Percentiles rank a stretch among this genome's conserved stretches.
phyloP scores from a whole-genome alignment of 495 filamentous ascomycete species.

The Gamarada debralockiae region DNA sequence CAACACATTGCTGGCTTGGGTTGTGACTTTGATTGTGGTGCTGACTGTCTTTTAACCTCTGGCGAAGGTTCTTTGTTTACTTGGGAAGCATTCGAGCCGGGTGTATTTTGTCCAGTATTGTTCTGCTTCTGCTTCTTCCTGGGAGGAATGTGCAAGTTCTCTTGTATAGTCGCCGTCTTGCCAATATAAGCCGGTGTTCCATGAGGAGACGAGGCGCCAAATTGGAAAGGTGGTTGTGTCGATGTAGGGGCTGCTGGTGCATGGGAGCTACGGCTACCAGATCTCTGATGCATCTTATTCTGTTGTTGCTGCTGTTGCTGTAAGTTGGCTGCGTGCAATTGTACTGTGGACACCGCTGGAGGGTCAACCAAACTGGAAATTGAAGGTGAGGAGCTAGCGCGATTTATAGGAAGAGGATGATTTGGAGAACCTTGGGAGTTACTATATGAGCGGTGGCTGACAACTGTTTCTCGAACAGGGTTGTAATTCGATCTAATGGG shows the following conservation, averaged over 20 bases:
- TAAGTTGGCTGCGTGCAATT: constrained; percentile 63
- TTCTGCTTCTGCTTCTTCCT: constrained; percentile 50
- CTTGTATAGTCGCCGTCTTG: constrained; percentile 39
- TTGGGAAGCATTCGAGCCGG: constrained; percentile 38
- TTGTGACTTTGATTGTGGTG: constrained; percentile 28
- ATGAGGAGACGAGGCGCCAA: constrained; percentile 60
- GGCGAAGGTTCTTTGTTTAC: constrained; percentile 39
- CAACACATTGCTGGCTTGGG: constrained; percentile 26
- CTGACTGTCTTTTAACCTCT: constrained; percentile 39
- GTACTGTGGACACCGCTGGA: constrained; percentile 33
- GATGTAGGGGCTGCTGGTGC: constrained; percentile 63
- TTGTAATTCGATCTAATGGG: constrained; percentile 75
- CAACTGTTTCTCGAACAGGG: constrained; percentile 44
- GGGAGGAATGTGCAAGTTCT: constrained; percentile 48
- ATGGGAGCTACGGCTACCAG: constrained; percentile 33
- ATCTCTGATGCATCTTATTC: constrained; percentile 45
- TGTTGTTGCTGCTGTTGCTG: constrained; percentile 58
- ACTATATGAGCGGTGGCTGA: constrained; percentile 46
- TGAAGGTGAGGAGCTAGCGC: constrained; percentile 82
- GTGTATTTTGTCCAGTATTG: constrained; percentile 13
- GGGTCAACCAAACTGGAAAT: constrained; percentile 89
- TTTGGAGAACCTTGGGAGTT: constrained; percentile 52
- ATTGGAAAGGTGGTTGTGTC: constrained; percentile 59
- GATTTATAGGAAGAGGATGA: constrained; percentile 48
- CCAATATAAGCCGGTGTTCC: constrained; percentile 57